Percentiles rank a stretch among this genome's conserved stretches.
Evolutionary conservation across 164 flowering plant genomes (phyloP).

Genomic region (Protea cynaroides): DNA sequence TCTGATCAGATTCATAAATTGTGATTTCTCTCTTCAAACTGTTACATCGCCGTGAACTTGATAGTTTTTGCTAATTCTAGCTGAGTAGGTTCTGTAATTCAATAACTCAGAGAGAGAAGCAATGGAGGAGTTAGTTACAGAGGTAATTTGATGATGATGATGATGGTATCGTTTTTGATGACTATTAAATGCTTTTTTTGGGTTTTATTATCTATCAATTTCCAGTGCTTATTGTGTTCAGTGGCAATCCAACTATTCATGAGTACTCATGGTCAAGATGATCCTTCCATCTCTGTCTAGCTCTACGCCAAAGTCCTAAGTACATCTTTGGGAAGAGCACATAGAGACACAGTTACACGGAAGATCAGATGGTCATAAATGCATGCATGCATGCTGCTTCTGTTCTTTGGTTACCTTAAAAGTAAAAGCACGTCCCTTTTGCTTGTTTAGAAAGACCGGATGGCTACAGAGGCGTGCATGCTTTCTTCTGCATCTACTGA

Average conservation of each 20-base stretch:
- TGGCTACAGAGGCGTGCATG: neutral
- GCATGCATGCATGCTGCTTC: slow-evolving; percentile 2
- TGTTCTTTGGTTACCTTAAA: neutral
- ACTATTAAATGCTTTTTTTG: neutral
- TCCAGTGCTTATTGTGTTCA: neutral
- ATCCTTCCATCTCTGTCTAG: neutral
- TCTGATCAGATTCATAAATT: too few species aligned
- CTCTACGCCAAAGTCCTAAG: neutral
- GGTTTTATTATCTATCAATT: neutral
- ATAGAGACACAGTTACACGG: neutral
- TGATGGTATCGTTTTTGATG: slow-evolving; percentile 11
- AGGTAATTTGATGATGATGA: neutral
- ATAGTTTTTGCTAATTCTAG: neutral
- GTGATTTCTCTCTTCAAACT: neutral
- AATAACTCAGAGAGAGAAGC: neutral
- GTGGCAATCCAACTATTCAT: neutral
- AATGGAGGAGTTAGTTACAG: neutral
- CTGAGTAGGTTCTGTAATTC: neutral
- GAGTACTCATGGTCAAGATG: neutral
- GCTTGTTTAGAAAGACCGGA: neutral
- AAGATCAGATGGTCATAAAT: slow-evolving; percentile 7
- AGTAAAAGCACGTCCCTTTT: neutral
- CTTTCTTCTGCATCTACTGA: neutral
- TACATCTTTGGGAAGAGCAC: neutral
- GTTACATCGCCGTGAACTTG: neutral